These are phyloP conservation scores for Trametes punicea DNA, from an alignment of 768 basidiomycete species.

Conservation along the genomic window DNA sequence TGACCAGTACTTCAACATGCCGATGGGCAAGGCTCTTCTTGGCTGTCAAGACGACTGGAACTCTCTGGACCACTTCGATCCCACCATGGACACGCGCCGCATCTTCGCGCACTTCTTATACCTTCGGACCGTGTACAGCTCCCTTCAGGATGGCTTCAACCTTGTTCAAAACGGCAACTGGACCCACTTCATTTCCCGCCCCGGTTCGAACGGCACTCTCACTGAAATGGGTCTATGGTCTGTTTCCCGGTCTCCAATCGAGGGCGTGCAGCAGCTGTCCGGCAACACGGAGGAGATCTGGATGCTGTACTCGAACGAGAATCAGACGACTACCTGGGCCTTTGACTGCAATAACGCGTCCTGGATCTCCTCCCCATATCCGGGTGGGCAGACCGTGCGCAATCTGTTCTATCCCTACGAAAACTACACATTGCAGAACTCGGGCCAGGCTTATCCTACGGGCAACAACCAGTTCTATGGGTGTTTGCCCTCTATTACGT, in stretches of 20 bases:
- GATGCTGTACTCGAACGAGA: conserved; percentile 86
- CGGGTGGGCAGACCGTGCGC: conserved; percentile 53
- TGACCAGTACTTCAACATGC: conserved; percentile 92
- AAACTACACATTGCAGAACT: conserved; percentile 63
- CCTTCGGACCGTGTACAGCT: conserved; percentile 63
- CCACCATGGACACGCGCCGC: conserved; percentile 74
- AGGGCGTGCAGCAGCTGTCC: conserved; percentile 54
- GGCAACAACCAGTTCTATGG: conserved; percentile 60
- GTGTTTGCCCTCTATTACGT: conserved; percentile 61
- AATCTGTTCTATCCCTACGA: conserved; percentile 88
- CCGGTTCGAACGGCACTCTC: conserved; percentile 76
- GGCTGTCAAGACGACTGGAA: conserved; percentile 93
- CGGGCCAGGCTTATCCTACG: conserved; percentile 57
- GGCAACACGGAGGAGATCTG: conserved; percentile 73
- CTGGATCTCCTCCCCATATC: conserved; percentile 83
- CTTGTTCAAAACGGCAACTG: conserved; percentile 83
- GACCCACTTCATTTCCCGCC: conserved; percentile 74
- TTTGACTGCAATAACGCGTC: conserved; percentile 51
- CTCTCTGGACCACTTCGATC: conserved; percentile 91
- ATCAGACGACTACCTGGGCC: conserved; percentile 60
- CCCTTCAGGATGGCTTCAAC: conserved; percentile 84
- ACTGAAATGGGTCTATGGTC: conserved; percentile 93
- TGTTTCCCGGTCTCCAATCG: conserved; percentile 62
- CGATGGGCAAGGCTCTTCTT: conserved; percentile 69
- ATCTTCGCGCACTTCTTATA: conserved; percentile 70